Evolutionary conservation across 257 asterid species (phyloP).

Genomic region (Penstemon eatonii): DNA sequence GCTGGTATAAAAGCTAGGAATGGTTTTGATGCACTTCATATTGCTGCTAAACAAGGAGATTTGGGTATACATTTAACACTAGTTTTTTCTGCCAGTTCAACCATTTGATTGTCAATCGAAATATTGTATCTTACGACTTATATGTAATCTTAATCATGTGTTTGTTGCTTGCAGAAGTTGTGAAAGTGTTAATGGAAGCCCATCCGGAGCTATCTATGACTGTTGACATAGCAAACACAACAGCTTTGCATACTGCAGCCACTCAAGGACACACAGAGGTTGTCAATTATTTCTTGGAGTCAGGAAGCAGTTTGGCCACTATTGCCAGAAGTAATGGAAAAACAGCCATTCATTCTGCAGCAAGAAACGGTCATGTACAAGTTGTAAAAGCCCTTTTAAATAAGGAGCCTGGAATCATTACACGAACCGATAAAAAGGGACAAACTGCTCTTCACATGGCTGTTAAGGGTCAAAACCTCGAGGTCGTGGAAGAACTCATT

Average conservation of each 20-base stretch:
- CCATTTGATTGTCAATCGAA: no score
- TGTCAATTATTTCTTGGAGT: slow-evolving; percentile 48
- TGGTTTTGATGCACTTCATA: slow-evolving; percentile 63
- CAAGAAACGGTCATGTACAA: slow-evolving; percentile 49
- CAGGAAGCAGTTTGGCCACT: slow-evolving; percentile 49
- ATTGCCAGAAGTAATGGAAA: slow-evolving; percentile 58
- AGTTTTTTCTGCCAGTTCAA: no score
- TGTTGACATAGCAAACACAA: slow-evolving; percentile 56
- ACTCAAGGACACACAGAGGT: slow-evolving; percentile 56
- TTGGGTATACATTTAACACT: slow-evolving; percentile 33
- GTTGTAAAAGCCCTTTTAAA: slow-evolving; percentile 45
- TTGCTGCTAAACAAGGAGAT: slow-evolving; percentile 69
- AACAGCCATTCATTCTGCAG: slow-evolving; percentile 53
- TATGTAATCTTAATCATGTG: not conserved
- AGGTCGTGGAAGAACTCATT: slow-evolving; percentile 45
- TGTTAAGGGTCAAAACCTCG: slow-evolving; percentile 47
- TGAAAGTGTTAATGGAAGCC: slow-evolving; percentile 54
- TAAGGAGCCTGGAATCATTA: slow-evolving; percentile 41
- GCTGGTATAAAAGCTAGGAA: slow-evolving; percentile 61
- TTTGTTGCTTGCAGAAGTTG: slow-evolving; percentile 40
- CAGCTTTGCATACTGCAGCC: slow-evolving; percentile 57
- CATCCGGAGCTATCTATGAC: slow-evolving; percentile 65
- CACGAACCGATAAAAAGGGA: slow-evolving; percentile 51
- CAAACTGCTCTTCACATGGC: slow-evolving; percentile 70
- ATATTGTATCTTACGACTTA: not conserved